Percentiles rank a stretch among this genome's conserved stretches.
Evolutionary conservation across 2,329 filamentous ascomycete genomes (phyloP).

Genomic region (Pyrenochaeta sp.): DNA sequence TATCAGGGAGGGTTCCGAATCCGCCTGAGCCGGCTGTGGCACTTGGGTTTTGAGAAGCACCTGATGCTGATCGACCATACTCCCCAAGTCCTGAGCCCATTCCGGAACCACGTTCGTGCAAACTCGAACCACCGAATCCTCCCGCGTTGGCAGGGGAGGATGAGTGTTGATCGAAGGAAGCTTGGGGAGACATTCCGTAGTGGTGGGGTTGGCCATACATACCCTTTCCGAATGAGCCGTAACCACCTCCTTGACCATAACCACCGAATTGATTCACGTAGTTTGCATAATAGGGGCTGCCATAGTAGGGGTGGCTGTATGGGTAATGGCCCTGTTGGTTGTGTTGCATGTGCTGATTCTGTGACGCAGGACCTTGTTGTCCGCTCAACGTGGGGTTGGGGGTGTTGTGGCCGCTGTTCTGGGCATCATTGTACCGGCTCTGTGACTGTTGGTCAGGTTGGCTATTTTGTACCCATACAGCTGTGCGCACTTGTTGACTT

Average conservation of each 20-base stretch:
- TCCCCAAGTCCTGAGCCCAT: constrained; percentile 62
- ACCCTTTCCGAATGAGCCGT: constrained; percentile 62
- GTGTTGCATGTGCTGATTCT: constrained; percentile 54
- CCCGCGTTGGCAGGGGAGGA: constrained; percentile 68
- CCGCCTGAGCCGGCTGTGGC: constrained; percentile 58
- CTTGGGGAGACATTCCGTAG: constrained; percentile 63
- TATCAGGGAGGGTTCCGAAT: constrained; percentile 63
- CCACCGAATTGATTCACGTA: constrained; percentile 71
- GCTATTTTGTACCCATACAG: constrained; percentile 5
- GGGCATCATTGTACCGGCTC: constrained; percentile 76
- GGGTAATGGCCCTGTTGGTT: constrained; percentile 52
- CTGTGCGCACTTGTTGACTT: too few relatives aligned
- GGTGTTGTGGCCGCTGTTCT: constrained; percentile 89
- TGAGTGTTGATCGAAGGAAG: constrained; percentile 68
- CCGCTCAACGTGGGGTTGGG: constrained; percentile 76
- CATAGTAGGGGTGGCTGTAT: constrained; percentile 67
- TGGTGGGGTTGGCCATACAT: constrained; percentile 71
- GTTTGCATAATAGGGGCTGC: constrained; percentile 67
- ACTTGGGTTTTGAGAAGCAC: constrained; percentile 62
- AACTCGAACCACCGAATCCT: constrained; percentile 57
- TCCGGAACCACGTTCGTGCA: constrained; percentile 56
- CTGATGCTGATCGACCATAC: constrained; percentile 67
- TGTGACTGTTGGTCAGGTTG: constrained; percentile 55
- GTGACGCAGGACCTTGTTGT: constrained; percentile 60
- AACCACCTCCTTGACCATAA: constrained; percentile 57